Base-by-base conservation (phyloP, 495 filamentous ascomycete species). In the Xylaria grammica region DNA sequence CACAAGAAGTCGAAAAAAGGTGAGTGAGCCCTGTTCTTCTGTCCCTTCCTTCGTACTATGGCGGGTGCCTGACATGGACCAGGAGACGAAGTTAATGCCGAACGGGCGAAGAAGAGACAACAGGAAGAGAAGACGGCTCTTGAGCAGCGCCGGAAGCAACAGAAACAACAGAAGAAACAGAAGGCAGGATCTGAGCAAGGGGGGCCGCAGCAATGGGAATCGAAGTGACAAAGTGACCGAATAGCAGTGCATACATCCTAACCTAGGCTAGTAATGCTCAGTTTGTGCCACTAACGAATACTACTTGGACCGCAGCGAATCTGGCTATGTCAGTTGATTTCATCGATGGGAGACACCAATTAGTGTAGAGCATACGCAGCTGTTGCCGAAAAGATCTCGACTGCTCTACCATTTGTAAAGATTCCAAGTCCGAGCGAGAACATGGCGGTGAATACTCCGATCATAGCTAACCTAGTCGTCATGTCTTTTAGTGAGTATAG, bases 211-310 rank as follows among this genome's bases (percentile, higher is more conserved):
- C 42, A 46, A 22, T 13, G 42, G 42, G n/a, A 6, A 19, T 22
- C 42, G 3, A 15, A 46, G 8, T 20, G 20, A 46, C 17, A 19
- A n/a, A 22, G 42, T n/a, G n/a, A n/a, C n/a, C 20, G 42, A 46
- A 46, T 2, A 46, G 42, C n/a, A 46, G n/a, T 9, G 42, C 8
- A 19, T 7, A 7, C 42, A 46, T 19, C 6, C 42, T 19, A n/a
- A n/a, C 42, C 20, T 46, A 22, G 19, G 42, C 19, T 9, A 46
- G 15, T n/a, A 19, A n/a, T n/a, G n/a, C n/a, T 46, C 13, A 46
- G 42, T 46, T 46, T 46, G 42, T 19, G 42, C 42, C 42, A 22
- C 42, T 46, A 46, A 46, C 42, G 19, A 46, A 46, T n/a, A 46
- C 42, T 7, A 46, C 42, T 46, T 46, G 42, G 17, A 46, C 42